Evolutionary conservation across 2,329 filamentous ascomycete species (phyloP).

Genomic region (Exophiala alcalophila): DNA sequence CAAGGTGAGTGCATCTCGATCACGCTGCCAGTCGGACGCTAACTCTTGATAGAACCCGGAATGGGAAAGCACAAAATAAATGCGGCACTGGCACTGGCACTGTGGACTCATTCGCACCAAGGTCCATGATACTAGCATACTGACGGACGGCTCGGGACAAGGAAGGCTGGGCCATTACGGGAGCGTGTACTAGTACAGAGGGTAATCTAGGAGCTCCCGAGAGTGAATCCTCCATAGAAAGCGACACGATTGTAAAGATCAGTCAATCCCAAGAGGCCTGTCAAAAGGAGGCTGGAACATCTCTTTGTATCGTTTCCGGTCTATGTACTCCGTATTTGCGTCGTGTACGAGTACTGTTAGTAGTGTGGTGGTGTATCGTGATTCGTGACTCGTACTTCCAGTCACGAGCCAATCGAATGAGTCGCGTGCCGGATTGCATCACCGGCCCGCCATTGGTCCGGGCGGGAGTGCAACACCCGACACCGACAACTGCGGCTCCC

Average conservation of each 20-base stretch:
- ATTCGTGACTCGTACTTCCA: background rate
- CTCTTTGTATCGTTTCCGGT: too few relatives aligned
- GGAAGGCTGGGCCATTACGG: conserved; percentile 1
- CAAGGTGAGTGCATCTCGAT: conserved; percentile 71
- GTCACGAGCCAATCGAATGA: background rate
- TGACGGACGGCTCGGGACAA: too few relatives aligned
- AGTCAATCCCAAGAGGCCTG: too few relatives aligned
- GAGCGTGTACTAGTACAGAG: conserved; percentile 11
- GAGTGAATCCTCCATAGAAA: too few relatives aligned
- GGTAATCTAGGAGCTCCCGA: conserved; percentile 9
- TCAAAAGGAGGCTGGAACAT: too few relatives aligned
- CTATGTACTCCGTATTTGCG: too few relatives aligned
- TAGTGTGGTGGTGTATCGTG: too few relatives aligned
- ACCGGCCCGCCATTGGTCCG: conserved; percentile 5
- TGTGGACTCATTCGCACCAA: background rate
- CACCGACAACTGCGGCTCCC: conserved; percentile 1
- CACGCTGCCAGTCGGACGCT: background rate
- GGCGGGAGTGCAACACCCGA: conserved; percentile 7
- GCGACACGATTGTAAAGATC: too few relatives aligned
- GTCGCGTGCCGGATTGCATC: conserved; percentile 7
- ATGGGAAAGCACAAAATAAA: conserved; percentile 42
- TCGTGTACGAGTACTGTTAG: too few relatives aligned
- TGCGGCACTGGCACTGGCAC: background rate
- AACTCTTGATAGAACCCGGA: conserved; percentile 42
- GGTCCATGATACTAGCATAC: too few relatives aligned